A percentile compares a stretch with the other conserved stretches of the same genome.
Conservation (phyloP, 1,284 basidiomycete genomes). For the Cystobasidium pallidum region DNA sequence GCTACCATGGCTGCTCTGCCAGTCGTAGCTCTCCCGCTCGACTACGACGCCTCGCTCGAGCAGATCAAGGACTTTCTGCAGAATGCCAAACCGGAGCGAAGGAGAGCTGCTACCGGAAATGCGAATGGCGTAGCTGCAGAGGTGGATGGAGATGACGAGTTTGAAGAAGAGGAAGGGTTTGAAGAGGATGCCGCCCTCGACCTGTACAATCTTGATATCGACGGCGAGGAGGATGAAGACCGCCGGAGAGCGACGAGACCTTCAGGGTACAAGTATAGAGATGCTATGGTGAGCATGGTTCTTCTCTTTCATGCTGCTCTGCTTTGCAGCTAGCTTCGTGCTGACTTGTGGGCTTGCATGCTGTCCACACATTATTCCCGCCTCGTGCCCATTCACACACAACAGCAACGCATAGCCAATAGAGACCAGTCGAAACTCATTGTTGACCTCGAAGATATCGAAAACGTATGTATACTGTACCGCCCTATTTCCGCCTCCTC, state of each 20-base stretch:
- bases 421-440: conserved; percentile 82
- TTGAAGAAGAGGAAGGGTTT: conserved; percentile 70
- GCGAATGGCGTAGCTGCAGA: conserved; percentile 37
- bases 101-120: conserved; percentile 40
- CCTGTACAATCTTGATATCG: conserved; percentile 53
- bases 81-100: conserved; percentile 60
- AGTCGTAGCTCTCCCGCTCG: conserved; percentile 61
- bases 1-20: conserved; percentile 58
- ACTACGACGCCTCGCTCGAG: conserved; percentile 60
- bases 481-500: not conserved
- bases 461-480: conserved; percentile 61
- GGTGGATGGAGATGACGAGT: conserved; percentile 52
- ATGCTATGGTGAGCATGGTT: conserved; percentile 70
- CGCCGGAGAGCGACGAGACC: conserved; percentile 58
- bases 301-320: not conserved
- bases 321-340: not conserved
- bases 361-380: not conserved
- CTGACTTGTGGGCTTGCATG: not conserved
- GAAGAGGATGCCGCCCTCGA: conserved; percentile 62
- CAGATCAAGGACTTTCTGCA: conserved; percentile 72
- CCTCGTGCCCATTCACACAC: not conserved
- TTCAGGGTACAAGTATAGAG: conserved; percentile 70
- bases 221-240: conserved; percentile 65
- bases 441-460: conserved; percentile 79
- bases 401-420: conserved; percentile 86